Evolutionary conservation across 352 stramenopile genomes (phyloP).

Genomic region (Nothophytophthora sp.): DNA sequence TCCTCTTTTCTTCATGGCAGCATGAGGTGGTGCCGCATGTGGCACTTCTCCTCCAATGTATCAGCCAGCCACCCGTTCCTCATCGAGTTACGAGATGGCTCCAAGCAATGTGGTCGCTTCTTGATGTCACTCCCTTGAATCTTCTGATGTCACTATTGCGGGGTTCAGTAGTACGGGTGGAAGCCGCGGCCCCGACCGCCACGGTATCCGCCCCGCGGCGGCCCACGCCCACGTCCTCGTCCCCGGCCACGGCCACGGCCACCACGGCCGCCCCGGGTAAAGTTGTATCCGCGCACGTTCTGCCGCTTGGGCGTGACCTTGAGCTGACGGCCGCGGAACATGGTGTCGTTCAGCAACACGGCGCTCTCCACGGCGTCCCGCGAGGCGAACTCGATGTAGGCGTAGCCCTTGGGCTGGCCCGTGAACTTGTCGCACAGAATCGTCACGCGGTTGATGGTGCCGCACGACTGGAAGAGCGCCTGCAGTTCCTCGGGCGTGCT

Average conservation of each 20-base stretch:
- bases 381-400: slow-evolving; percentile 94
- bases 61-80: too few species aligned
- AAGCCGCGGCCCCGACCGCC: slow-evolving; percentile 72
- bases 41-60: too few species aligned
- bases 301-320: slow-evolving; percentile 90
- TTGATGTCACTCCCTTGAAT: too few species aligned
- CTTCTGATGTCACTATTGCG: neutral
- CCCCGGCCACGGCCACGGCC: slow-evolving; percentile 51
- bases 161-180: slow-evolving; percentile 64
- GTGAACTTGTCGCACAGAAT: slow-evolving; percentile 99
- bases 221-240: slow-evolving; percentile 55
- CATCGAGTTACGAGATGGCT: too few species aligned
- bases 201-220: slow-evolving; percentile 59
- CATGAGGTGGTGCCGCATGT: neutral
- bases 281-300: slow-evolving; percentile 85
- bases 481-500: slow-evolving; percentile 96
- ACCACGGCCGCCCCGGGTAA: slow-evolving; percentile 52
- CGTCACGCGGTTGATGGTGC: slow-evolving; percentile 97
- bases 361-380: slow-evolving; percentile 88
- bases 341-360: slow-evolving; percentile 91
- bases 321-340: slow-evolving; percentile 90
- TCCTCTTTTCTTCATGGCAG: neutral
- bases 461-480: slow-evolving; percentile 96
- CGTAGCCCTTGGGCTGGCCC: slow-evolving; percentile 94
- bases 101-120: neutral